Evolutionary conservation across 345 rosid genomes (phyloP).

Genomic region (Gossypium mustelinum): DNA sequence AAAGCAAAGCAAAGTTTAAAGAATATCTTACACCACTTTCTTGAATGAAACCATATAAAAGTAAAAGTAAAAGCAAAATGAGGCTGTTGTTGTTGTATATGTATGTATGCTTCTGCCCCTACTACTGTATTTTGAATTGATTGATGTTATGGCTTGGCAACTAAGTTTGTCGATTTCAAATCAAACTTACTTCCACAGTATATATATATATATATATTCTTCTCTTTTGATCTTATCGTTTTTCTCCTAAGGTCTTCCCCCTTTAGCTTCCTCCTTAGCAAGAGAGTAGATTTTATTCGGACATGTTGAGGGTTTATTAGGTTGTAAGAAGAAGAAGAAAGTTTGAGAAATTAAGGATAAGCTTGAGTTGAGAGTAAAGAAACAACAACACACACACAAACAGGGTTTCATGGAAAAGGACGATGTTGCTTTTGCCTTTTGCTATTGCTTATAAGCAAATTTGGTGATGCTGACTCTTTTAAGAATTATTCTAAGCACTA

Average conservation of each 20-base stretch:
- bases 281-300: not conserved
- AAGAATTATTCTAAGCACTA: conserved; percentile 22
- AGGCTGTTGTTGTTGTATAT: not conserved
- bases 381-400: too few relatives aligned
- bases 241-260: conserved; percentile 13
- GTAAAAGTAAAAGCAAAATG: not conserved
- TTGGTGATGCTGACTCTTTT: not conserved
- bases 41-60: not conserved
- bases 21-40: not conserved
- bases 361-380: too few relatives aligned
- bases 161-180: conserved; percentile 20
- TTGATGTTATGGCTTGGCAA: conserved; percentile 15
- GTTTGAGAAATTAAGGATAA: too few relatives aligned
- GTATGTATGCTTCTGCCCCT: not conserved
- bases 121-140: conserved; percentile 11
- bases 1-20: not conserved
- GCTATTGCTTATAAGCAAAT: too few relatives aligned
- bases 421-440: too few relatives aligned
- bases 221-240: conserved; percentile 15
- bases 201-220: not conserved
- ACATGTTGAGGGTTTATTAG: too few relatives aligned
- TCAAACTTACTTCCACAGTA: not conserved
- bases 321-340: not conserved
- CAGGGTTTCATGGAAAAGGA: too few relatives aligned
- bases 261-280: conserved; percentile 12